Evolutionary conservation across 1,139 yeast species (phyloP), one percentile per base, ranked within the genome.

Genomic region (Pneumocystis sp.): DNA sequence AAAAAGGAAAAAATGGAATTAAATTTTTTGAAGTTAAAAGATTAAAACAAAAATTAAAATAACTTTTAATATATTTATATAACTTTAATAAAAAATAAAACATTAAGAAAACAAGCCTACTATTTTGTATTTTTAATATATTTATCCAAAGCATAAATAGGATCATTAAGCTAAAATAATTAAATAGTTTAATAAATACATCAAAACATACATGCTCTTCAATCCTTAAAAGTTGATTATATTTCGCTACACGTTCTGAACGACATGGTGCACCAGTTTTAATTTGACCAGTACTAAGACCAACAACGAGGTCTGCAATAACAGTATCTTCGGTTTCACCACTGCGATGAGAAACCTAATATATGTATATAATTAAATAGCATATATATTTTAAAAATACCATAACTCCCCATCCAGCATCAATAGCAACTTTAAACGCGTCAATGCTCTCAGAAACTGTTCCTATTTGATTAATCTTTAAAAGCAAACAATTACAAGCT

Each of bases 231-330:
- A 91, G 86, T 84, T 90, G 70, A 86, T 87, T 87, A 80, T 86
- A 86, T 83, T 91, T 91, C 78, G 97, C 97, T 80, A 91, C 86
- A 85, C 97, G 90, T 84, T 91, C 97, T 72, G 96, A 89, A 84
- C 97, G 89, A 73, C 96, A 96, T 78, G 97, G 96, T 77, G 97
- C 97, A 86, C 97, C 97, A 74, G 96, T 87, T 90, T 91, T 91
- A 80, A 91, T 86, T 84, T 91, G 96, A 79, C 96, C 97, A 73
- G 96, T 76, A 85, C 97, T 88, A 79, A 91, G 83, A 82, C 97
- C 97, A 74, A 91, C 96, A 74, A 90, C 82, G 78, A 91, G 84
- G 81, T 91, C 97, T 76, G 97, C 97, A 80, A 91, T 90, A 83
- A 88, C 86, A 74, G 95, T 86, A 82, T 91, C 97, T 83, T 91